These are phyloP conservation scores for Reutealis trisperma DNA, from an alignment of 345 rosid genomes.

Conservation along the genomic window DNA sequence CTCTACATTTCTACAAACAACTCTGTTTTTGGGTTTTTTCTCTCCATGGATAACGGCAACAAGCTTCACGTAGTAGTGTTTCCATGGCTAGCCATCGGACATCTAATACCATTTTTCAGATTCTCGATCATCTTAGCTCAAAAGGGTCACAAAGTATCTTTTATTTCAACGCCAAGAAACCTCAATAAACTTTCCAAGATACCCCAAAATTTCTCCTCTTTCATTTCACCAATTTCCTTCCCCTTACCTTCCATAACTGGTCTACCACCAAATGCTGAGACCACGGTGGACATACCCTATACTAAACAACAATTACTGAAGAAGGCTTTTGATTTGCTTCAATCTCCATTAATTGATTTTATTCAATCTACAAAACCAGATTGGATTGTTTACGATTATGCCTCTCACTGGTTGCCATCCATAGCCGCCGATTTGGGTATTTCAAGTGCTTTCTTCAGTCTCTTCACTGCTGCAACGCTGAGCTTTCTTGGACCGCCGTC, in stretches of 20 bases:
- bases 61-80: conserved; percentile 21
- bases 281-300: conserved; percentile 37
- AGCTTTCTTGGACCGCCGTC: conserved; percentile 22
- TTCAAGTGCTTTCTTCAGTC: conserved; percentile 27
- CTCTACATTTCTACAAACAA: no score
- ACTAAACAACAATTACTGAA: conserved; percentile 33
- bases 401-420: conserved; percentile 45
- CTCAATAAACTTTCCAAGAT: conserved; percentile 7
- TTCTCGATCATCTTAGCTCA: conserved; percentile 26
- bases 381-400: conserved; percentile 45
- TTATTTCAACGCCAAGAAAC: conserved; percentile 28
- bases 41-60: conserved; percentile 12
- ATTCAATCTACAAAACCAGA: conserved; percentile 35
- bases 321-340: conserved; percentile 39
- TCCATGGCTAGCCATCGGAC: conserved; percentile 40
- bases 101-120: conserved; percentile 23
- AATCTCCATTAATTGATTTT: conserved; percentile 26
- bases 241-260: conserved; percentile 30
- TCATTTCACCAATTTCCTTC: conserved; percentile 29
- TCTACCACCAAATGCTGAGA: conserved; percentile 40
- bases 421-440: conserved; percentile 28
- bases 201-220: conserved; percentile 18
- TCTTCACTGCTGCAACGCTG: conserved; percentile 21
- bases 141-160: conserved; percentile 27
- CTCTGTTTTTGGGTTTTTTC: not conserved